Conservation (phyloP, 371 early-diverging fungal species). For the Mortierella sp. region DNA sequence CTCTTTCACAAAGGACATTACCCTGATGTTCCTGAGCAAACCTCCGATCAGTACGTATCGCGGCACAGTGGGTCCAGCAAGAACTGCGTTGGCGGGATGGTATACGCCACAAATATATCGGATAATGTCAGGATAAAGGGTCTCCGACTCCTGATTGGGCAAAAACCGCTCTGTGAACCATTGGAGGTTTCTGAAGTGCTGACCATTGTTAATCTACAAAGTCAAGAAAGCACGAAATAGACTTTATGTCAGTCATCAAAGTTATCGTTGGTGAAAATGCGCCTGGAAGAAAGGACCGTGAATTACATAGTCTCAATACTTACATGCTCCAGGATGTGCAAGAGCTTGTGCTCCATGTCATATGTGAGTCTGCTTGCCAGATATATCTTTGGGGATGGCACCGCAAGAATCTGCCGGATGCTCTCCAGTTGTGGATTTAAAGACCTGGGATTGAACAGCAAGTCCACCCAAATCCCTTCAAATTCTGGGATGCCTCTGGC, state of each 20-base stretch:
- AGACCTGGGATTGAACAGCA: conserved; percentile 69
- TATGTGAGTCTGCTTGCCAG: conserved; percentile 74
- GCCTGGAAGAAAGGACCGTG: neutral
- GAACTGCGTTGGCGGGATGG: conserved; percentile 83
- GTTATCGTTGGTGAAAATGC: neutral
- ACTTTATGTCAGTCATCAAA: neutral
- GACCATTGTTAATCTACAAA: conserved; percentile 63
- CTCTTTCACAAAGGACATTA: conserved; percentile 17
- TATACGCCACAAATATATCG: conserved; percentile 84
- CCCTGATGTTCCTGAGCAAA: conserved; percentile 73
- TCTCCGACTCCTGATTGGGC: conserved; percentile 71
- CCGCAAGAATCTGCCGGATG: conserved; percentile 48
- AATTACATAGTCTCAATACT: conserved; percentile 11
- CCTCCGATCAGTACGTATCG: conserved; percentile 82
- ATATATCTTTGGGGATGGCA: conserved; percentile 76
- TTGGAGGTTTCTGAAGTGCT: conserved; percentile 71
- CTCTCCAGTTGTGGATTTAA: conserved; percentile 72
- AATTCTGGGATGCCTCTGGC: conserved; percentile 68
- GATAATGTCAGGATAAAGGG: conserved; percentile 79
- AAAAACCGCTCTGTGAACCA: conserved; percentile 81
- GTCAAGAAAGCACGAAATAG: neutral
- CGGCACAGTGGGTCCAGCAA: conserved; percentile 83
- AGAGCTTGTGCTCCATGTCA: conserved; percentile 81
- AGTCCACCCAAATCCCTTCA: conserved; percentile 72
- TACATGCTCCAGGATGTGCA: conserved; percentile 79